Base-by-base conservation (phyloP, 257 asterid genomes). In the Solanum pinnatisectum region DNA sequence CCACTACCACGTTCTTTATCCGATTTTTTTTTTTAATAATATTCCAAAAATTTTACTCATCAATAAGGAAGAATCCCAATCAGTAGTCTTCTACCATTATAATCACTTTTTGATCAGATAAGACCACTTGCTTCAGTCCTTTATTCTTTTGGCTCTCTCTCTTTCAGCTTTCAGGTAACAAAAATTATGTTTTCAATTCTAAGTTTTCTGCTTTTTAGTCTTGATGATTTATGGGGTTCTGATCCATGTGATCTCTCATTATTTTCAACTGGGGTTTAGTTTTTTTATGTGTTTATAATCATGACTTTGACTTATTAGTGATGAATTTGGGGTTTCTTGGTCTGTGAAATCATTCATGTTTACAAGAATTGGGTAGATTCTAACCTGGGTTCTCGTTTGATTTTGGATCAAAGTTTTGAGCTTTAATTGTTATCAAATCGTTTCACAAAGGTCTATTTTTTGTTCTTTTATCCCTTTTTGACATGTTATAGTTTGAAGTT, bases 1-100 rank as follows among this genome's bases (percentile, higher is more conserved):
- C 87, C 93, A 86, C 88, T 74, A 77, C 91, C 91, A 88, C 90
- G 81, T 88, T 90, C 56, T 92, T 90, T 81, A 89, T 88, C 91
- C 89, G 11, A 25, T 86, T 40, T 59, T 42, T 37, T 10, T 25
- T 27, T 2, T 6, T 14, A 13, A 12, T 68, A 70, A 74, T 81
- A n/a, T 27, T 87, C 86, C 10, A 37, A 32, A 32, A 16, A 52
- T 56, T 84, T 70, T 87, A 84, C 88, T 78, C 87, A 87, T 89
- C 84, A 81, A 68, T 90, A 83, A 86, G 67, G 67, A 84, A 91
- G 91, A 90, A 92, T 91, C 92, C 87, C 87, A 44, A 56, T 73
- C 37, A 84, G 87, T 84, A 89, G 87, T 73, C 87, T 83, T 67
- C 87, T 83, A n/a, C 84, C 72, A 27, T 59, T 86, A 87, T 90